Evolutionary conservation across 176 grass and related monocot genomes (phyloP).

Genomic region (Stipa capillata): DNA sequence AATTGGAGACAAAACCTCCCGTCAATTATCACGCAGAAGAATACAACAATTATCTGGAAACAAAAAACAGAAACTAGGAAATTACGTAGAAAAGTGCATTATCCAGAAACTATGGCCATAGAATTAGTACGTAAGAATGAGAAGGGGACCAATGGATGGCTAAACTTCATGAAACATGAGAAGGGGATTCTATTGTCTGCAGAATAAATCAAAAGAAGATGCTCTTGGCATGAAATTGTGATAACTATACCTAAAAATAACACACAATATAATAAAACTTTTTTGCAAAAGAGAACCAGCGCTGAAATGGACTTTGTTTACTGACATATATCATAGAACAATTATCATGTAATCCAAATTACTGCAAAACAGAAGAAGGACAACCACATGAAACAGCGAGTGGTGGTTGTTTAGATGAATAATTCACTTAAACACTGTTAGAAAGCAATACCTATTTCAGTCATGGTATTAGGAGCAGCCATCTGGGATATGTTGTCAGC

Average conservation of each 20-base stretch:
- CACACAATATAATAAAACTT: neutral
- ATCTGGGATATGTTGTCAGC: conserved; percentile 21
- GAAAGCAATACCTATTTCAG: conserved; percentile 30
- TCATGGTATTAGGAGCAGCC: conserved; percentile 29
- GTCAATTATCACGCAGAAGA: neutral
- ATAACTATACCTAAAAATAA: neutral
- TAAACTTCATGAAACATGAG: neutral
- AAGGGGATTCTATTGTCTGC: neutral
- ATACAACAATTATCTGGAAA: neutral
- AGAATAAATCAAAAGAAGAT: neutral
- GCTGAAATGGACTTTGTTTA: neutral
- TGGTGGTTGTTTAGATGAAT: neutral
- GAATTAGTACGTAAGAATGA: neutral
- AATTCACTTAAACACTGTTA: neutral
- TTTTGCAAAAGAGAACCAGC: neutral
- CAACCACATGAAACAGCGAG: neutral
- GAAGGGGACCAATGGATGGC: neutral
- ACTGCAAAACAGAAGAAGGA: neutral
- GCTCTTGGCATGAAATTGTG: neutral
- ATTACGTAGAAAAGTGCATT: neutral
- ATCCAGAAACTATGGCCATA: neutral
- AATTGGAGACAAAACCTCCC: neutral
- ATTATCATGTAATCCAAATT: neutral
- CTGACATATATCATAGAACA: neutral
- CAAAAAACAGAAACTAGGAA: neutral